phyloP scores from a whole-genome alignment of 306 rosid genomes.

The Cicer arietinum region DNA sequence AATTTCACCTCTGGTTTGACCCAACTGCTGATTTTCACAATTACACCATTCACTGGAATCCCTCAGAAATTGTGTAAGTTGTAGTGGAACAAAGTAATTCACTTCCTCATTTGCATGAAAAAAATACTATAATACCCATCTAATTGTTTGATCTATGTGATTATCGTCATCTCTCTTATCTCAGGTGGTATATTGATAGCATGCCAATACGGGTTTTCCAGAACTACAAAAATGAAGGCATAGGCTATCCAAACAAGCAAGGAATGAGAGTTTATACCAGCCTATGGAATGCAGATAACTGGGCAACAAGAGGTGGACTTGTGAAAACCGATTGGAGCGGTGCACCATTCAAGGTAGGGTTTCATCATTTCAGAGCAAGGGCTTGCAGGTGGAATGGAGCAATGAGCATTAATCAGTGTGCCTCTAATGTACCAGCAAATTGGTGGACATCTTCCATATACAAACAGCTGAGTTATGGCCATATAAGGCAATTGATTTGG shows the following conservation, averaged over 20 bases:
- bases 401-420: conserved; percentile 56
- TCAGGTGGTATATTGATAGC: conserved; percentile 80
- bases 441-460: conserved; percentile 69
- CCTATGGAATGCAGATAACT: conserved; percentile 79
- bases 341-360: conserved; percentile 64
- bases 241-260: conserved; percentile 70
- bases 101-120: background rate
- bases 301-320: conserved; percentile 86
- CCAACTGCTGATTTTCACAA: conserved; percentile 74
- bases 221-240: conserved; percentile 64
- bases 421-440: conserved; percentile 56
- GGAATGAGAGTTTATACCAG: conserved; percentile 77
- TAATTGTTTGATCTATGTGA: background rate
- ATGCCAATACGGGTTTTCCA: conserved; percentile 67
- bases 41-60: conserved; percentile 85
- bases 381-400: conserved; percentile 74
- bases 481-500: conserved; percentile 54
- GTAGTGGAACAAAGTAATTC: conserved; percentile 1
- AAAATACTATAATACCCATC: background rate
- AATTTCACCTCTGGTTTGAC: conserved; percentile 80
- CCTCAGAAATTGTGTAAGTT: conserved; percentile 69
- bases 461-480: conserved; percentile 48
- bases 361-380: conserved; percentile 64
- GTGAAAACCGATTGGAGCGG: conserved; percentile 62
- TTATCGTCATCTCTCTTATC: conserved; percentile 9